These are phyloP conservation scores for Rosa hybrid DNA, from an alignment of 331 rosid genomes.

Conservation along the genomic window DNA sequence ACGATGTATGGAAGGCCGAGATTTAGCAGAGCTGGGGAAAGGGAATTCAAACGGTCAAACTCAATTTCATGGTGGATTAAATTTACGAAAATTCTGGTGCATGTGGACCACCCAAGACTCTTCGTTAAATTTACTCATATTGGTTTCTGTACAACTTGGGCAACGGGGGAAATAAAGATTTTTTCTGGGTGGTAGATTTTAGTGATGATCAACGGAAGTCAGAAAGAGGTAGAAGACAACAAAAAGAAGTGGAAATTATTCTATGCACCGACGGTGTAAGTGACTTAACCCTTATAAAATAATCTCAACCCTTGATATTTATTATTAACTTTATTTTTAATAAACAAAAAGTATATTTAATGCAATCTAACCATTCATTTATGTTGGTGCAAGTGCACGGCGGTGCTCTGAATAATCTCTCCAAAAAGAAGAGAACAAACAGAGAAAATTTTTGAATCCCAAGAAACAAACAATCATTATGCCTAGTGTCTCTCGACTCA, in stretches of 20 bases:
- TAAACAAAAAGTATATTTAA: no score
- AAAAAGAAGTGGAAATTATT: no score
- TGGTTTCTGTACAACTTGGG: neutral
- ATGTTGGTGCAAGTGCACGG: no score
- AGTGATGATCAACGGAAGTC: neutral
- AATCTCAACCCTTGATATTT: no score
- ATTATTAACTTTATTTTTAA: no score
- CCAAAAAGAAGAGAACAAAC: constrained; percentile 10
- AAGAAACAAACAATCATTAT: constrained; percentile 72
- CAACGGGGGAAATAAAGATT: neutral
- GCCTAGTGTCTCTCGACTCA: constrained; percentile 46
- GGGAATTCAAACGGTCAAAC: neutral
- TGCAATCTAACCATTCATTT: no score
- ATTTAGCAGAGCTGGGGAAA: neutral
- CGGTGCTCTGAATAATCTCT: no score
- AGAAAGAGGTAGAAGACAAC: constrained; percentile 10
- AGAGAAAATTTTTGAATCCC: constrained; percentile 55
- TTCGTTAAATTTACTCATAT: neutral
- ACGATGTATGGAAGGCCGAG: constrained; percentile 5
- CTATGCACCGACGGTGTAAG: no score
- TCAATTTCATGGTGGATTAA: neutral
- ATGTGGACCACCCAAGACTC: no score
- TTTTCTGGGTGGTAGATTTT: neutral
- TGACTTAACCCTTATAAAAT: no score
- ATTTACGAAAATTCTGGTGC: no score